Base-by-base conservation (phyloP, 164 flowering plant species). In the Magnolia officinalis region DNA sequence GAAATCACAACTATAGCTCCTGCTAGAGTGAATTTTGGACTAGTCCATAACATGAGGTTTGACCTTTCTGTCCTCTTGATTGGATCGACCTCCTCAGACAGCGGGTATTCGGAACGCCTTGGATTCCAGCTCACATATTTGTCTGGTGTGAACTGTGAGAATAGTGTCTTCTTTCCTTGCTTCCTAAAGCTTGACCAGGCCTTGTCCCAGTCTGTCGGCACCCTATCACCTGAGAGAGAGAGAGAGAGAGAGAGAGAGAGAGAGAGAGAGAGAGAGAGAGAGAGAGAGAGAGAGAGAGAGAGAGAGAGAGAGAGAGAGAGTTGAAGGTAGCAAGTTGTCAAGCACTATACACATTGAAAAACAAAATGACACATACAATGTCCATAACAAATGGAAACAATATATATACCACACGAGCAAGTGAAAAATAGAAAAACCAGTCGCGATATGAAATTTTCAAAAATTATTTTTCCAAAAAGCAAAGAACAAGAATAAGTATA, bases 61-160 rank as follows among this genome's bases (percentile, higher is more conserved):
- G 93, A 85, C 58, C 89, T 89, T 87, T 95, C 98, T 51, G 92
- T 83, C 84, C 96, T 90, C 84, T 92, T 96, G 76, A 96, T 96
- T 55, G 98, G 99, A 81, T 93, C 98, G 29, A 89, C 86, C 80
- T 95, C 98, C 82, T 93, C 99, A 1, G 96, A 93, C 23, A 87
- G 75, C 7, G 98, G 98, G 75, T 83, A 95, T 64, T 93, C 80
- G 6, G 97, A 92, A n/a, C 91, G 91, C 75, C 82, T 86, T 1
- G 98, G 99, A 63, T 95, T 92, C 98, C 99, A 91, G 82, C 81
- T 95, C 71, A 93, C 99, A 50, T 93, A 93, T 85, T 95, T 95
- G 84, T 92, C 67, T 8, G 93, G 93, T 24, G 90, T 87, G 80
- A 95, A 90, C 75, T 81, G 78, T 19, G 96, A 88, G 79, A 88